Conservation (phyloP, 2,329 filamentous ascomycete species). For the Fusarium albidum region DNA sequence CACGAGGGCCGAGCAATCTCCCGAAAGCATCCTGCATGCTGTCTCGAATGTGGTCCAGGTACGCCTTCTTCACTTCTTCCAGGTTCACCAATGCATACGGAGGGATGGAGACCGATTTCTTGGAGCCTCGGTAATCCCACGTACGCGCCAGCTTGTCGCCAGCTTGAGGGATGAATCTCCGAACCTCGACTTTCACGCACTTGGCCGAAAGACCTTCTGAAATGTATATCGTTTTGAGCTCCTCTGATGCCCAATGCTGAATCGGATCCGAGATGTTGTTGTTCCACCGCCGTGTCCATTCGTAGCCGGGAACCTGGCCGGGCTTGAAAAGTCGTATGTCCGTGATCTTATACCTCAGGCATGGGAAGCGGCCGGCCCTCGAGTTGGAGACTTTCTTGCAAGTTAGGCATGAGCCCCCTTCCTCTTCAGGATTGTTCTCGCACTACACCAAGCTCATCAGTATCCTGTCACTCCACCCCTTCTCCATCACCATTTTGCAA, state of each 20-base stretch:
- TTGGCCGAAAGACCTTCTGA: conserved; percentile 63
- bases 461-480: background rate
- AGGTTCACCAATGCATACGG: conserved; percentile 65
- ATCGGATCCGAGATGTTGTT: conserved; percentile 64
- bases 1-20: conserved; percentile 43
- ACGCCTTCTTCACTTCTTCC: conserved; percentile 57
- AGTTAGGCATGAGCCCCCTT: conserved; percentile 58
- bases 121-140: conserved; percentile 59
- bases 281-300: conserved; percentile 68
- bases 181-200: conserved; percentile 59
- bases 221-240: conserved; percentile 59
- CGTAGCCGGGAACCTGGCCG: conserved; percentile 64
- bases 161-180: conserved; percentile 61
- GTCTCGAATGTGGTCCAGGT: conserved; percentile 58
- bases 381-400: conserved; percentile 61
- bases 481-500: too few relatives aligned
- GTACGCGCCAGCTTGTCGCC: conserved; percentile 64
- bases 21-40: conserved; percentile 58
- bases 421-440: conserved; percentile 57
- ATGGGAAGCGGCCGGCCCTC: conserved; percentile 63
- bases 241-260: conserved; percentile 61
- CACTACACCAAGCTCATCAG: conserved; percentile 52
- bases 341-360: conserved; percentile 67
- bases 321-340: conserved; percentile 67
- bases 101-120: conserved; percentile 59